These are phyloP conservation scores for Alloteropsis angusta DNA, from an alignment of 202 grass and related monocot species.

Conservation along the genomic window DNA sequence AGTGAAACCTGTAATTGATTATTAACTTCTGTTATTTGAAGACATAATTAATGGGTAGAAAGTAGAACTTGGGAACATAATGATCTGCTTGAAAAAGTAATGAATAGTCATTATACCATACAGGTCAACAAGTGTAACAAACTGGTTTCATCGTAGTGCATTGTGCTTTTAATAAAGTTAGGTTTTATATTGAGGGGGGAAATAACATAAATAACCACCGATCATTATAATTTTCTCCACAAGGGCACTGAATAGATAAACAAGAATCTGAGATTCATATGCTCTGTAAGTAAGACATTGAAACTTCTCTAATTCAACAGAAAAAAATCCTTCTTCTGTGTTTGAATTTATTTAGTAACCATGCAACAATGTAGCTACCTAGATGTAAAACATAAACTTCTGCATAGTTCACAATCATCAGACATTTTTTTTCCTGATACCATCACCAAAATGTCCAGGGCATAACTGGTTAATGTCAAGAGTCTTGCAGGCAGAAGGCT, in stretches of 20 bases:
- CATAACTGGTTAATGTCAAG: not conserved
- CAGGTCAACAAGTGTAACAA: not conserved
- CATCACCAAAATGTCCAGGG: not conserved
- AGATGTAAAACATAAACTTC: not conserved
- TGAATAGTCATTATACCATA: not conserved
- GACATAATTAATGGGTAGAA: not conserved
- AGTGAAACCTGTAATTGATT: conserved; percentile 62
- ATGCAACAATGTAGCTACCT: too few species aligned
- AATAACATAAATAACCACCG: too few species aligned
- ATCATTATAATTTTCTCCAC: too few species aligned
- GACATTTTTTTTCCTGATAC: not conserved
- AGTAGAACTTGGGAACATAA: not conserved
- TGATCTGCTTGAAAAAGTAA: not conserved
- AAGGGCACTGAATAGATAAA: too few species aligned
- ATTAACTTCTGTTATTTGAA: conserved; percentile 16
- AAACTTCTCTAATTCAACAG: too few species aligned
- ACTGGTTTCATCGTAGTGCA: too few species aligned
- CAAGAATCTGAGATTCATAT: too few species aligned
- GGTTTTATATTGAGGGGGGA: too few species aligned
- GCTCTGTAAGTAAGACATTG: too few species aligned
- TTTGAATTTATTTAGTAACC: too few species aligned
- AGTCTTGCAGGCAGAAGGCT: not conserved
- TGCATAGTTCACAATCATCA: not conserved
- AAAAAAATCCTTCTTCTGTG: too few species aligned
- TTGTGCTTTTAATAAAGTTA: too few species aligned